These are phyloP conservation scores for Limnanthes douglasii DNA, from an alignment of 345 rosid genomes.

Conservation along the genomic window DNA sequence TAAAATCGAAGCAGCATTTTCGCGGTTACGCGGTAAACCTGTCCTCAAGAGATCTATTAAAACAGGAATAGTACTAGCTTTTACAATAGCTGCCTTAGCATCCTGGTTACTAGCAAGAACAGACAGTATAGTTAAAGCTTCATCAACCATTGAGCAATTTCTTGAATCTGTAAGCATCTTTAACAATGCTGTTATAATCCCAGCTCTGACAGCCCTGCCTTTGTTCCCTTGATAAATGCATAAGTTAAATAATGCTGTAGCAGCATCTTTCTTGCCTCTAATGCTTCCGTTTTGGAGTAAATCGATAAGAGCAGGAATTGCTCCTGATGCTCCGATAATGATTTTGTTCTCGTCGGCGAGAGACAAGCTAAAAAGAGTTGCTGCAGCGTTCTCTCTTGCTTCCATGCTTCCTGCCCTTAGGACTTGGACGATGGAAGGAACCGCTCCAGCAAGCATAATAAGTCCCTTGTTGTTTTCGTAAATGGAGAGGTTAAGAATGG, in stretches of 20 bases:
- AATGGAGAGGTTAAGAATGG: slow-evolving; percentile 83
- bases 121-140: slow-evolving; percentile 68
- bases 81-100: slow-evolving; percentile 54
- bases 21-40: slow-evolving; percentile 57
- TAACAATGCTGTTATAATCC: slow-evolving; percentile 46
- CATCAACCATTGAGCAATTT: slow-evolving; percentile 44
- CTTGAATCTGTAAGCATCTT: slow-evolving; percentile 56
- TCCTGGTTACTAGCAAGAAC: slow-evolving; percentile 65
- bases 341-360: slow-evolving; percentile 85
- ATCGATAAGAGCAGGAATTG: slow-evolving; percentile 63
- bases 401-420: slow-evolving; percentile 77
- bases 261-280: slow-evolving; percentile 94
- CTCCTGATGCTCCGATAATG: slow-evolving; percentile 80
- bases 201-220: slow-evolving; percentile 82
- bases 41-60: slow-evolving; percentile 48
- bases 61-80: slow-evolving; percentile 44
- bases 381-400: slow-evolving; percentile 91
- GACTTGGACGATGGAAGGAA: slow-evolving; percentile 75
- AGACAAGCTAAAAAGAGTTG: slow-evolving; percentile 86
- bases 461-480: slow-evolving; percentile 62
- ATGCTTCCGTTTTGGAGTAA: slow-evolving; percentile 53
- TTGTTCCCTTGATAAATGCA: slow-evolving; percentile 81
- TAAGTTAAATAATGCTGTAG: slow-evolving; percentile 78
- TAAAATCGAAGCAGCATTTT: slow-evolving; percentile 76
- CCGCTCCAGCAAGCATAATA: slow-evolving; percentile 78